These are phyloP conservation scores for Acorus calamus DNA, from an alignment of 106 monocot genomes.

Conservation along the genomic window DNA sequence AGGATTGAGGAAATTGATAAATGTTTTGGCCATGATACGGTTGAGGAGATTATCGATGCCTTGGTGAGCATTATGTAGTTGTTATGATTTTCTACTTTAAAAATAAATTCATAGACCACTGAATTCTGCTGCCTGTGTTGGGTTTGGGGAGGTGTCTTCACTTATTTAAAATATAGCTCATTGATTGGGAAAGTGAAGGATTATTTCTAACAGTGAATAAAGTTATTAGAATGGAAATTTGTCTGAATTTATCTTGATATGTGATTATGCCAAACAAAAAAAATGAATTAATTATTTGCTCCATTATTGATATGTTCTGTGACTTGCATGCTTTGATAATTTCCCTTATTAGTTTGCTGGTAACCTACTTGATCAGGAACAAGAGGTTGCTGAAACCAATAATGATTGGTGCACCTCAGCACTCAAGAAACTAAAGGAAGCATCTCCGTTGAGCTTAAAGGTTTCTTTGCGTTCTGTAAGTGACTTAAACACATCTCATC, in stretches of 20 bases:
- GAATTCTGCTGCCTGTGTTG: too few relatives aligned
- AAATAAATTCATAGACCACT: too few relatives aligned
- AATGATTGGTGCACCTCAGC: conserved; percentile 83
- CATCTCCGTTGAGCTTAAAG: conserved; percentile 84
- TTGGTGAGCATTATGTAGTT: conserved; percentile 39
- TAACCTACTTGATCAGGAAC: conserved; percentile 39
- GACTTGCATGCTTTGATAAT: not conserved
- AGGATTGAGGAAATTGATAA: conserved; percentile 79
- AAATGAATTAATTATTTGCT: too few relatives aligned
- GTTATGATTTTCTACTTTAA: too few relatives aligned
- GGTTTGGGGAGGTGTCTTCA: too few relatives aligned
- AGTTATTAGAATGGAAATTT: too few relatives aligned
- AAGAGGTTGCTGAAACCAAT: conserved; percentile 50
- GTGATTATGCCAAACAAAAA: too few relatives aligned
- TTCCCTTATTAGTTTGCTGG: not conserved
- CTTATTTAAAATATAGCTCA: too few relatives aligned
- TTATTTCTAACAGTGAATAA: too few relatives aligned
- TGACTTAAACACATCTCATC: not conserved
- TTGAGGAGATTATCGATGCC: conserved; percentile 91
- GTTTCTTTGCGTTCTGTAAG: conserved; percentile 83
- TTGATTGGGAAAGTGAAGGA: too few relatives aligned
- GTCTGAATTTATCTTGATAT: too few relatives aligned
- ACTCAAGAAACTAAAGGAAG: conserved; percentile 77
- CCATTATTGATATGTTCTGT: conserved; percentile 45
- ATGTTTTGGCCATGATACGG: conserved; percentile 82